Percentiles rank a stretch among this genome's conserved stretches.
phyloP scores from a whole-genome alignment of 768 basidiomycete species.

The Phlebiopsis flavidoalba region DNA sequence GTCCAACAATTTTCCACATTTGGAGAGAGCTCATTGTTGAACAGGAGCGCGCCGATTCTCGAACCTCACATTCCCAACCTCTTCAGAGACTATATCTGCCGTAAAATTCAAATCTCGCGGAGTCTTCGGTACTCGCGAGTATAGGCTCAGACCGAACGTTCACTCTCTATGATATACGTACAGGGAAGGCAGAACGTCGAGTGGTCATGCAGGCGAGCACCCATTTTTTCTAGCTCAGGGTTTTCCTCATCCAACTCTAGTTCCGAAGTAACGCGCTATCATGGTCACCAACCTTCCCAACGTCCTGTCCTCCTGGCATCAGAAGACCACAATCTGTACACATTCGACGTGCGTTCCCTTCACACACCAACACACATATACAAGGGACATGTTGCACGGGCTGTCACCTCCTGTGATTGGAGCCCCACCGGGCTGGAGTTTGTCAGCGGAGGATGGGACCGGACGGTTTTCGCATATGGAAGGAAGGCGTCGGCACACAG shows the following conservation, averaged over 20 bases:
- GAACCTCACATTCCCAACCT: slow-evolving; percentile 81
- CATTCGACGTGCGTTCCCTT: slow-evolving; percentile 90
- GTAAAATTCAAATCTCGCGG: slow-evolving; percentile 93
- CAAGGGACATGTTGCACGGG: slow-evolving; percentile 93
- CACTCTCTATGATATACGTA: slow-evolving; percentile 93
- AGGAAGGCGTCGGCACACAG: slow-evolving; percentile 71
- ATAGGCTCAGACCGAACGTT: slow-evolving; percentile 94
- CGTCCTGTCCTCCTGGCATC: slow-evolving; percentile 89
- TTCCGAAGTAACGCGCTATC: slow-evolving; percentile 87
- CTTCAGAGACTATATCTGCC: slow-evolving; percentile 82
- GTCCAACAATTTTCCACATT: not conserved
- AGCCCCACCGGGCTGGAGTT: slow-evolving; percentile 94
- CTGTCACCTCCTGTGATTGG: slow-evolving; percentile 98
- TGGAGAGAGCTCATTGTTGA: not conserved
- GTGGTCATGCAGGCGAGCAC: slow-evolving; percentile 81
- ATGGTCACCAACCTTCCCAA: slow-evolving; percentile 97
- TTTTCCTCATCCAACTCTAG: slow-evolving; percentile 17
- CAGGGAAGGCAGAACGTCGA: slow-evolving; percentile 90
- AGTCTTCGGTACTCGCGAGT: slow-evolving; percentile 91
- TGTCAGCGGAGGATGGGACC: slow-evolving; percentile 95
- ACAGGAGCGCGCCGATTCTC: slow-evolving; percentile 80
- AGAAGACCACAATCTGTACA: slow-evolving; percentile 97
- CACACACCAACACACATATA: slow-evolving; percentile 84
- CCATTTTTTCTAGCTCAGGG: not conserved
- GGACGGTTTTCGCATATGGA: slow-evolving; percentile 93